phyloP scores from a whole-genome alignment of 2,329 filamentous ascomycete species.

The Nemania sp. region DNA sequence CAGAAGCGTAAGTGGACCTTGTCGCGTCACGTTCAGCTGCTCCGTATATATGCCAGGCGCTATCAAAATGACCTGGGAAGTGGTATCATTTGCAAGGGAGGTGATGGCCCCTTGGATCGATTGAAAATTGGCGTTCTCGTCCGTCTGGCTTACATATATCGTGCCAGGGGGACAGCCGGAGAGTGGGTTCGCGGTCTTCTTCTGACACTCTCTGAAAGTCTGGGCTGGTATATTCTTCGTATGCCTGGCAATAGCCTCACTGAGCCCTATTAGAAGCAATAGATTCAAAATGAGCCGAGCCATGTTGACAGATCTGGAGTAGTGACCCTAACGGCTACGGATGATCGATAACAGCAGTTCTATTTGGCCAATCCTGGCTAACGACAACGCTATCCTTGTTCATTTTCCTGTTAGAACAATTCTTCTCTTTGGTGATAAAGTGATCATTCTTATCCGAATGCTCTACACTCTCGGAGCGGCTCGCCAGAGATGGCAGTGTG shows the following conservation, averaged over 20 bases:
- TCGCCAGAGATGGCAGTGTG: background rate
- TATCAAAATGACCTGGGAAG: conserved; percentile 59
- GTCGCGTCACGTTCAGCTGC: conserved; percentile 66
- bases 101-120: conserved; percentile 47
- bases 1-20: conserved; percentile 62
- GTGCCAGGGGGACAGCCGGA: conserved; percentile 46
- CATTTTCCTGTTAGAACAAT: background rate
- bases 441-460: background rate
- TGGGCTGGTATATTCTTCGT: conserved; percentile 28
- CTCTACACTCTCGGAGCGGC: background rate
- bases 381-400: background rate
- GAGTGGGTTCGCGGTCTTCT: conserved; percentile 40
- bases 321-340: background rate
- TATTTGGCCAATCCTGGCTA: background rate
- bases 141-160: conserved; percentile 46
- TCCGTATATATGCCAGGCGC: conserved; percentile 63
- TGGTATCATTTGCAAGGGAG: conserved; percentile 46
- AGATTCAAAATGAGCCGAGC: conserved; percentile 1
- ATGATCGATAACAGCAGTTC: background rate
- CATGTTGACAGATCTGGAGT: conserved; percentile 9
- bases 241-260: background rate
- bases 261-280: conserved; percentile 10
- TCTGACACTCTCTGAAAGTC: conserved; percentile 40
- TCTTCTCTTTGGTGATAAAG: background rate
- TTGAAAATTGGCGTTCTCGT: conserved; percentile 42